Evolutionary conservation across 169 alveolate species (phyloP), one percentile per base, ranked within the genome.

Genomic region (Babesia divergens): DNA sequence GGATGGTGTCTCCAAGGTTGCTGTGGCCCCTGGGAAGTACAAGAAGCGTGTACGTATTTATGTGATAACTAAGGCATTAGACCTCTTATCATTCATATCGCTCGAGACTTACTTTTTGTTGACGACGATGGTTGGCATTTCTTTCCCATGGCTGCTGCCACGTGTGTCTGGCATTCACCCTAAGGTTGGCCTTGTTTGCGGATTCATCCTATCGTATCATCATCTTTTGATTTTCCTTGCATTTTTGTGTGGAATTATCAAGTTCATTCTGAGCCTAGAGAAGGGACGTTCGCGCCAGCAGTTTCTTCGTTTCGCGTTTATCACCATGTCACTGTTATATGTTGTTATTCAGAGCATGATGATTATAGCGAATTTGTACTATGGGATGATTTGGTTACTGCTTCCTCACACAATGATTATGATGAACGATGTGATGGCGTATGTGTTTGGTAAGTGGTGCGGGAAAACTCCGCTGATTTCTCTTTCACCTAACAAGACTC

Each of bases 401-500:
- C 83, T 97, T 6, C 99, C 99, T 5, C 92, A 96, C 14, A 65
- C 94, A 3, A 89, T 95, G 49, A 99, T 98, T 16, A 90, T 94
- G 31, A 67, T 90, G 26, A 98, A 98, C 90, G 99, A 98, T 82
- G 87, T 92, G 26, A 89, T 91, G 82, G 99, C 99, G 6, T 98
- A 97, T 79, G 55, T 97, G 8, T 96, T 94, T 88, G 99, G 99
- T 29, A 91, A 92, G 47, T 60, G 91, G 62, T 93, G 94, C 56
- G 99, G 99, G 6, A 95, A 84, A 77, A 93, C 97, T 13, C 81
- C 91, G 32, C 69, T 98, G 38, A 96, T 96, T 42, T 86, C 92
- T 29, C 89, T 98, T 40, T 95, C 99, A 20, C 99, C 99, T 7
- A 97, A 96, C 65, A 98, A 98, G 92, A 98, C 99, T 16, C 96